Percentiles rank a stretch among this genome's conserved stretches.
Conservation (phyloP, 768 basidiomycete species). For the Cytidiella melzeri region DNA sequence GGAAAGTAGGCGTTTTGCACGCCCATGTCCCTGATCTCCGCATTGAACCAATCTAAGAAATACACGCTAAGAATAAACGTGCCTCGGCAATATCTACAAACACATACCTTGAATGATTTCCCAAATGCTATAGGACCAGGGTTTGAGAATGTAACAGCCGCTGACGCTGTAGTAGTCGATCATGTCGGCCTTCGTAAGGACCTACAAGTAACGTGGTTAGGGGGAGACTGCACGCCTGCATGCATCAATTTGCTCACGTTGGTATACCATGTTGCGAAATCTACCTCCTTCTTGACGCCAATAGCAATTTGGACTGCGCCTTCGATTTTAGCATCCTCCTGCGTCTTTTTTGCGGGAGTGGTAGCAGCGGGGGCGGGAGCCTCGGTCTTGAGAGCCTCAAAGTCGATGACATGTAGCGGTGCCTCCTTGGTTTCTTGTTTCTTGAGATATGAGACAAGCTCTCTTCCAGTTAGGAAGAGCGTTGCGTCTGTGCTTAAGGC, state of each 20-base stretch:
- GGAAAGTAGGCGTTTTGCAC: slow-evolving; percentile 99
- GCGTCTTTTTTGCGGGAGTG: slow-evolving; percentile 42
- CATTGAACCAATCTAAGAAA: slow-evolving; percentile 82
- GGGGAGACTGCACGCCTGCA: no score
- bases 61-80: no score
- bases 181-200: slow-evolving; percentile 98
- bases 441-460: slow-evolving; percentile 67
- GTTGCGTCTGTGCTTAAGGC: slow-evolving; percentile 66
- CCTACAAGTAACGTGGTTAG: slow-evolving; percentile 39
- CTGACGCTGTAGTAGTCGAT: slow-evolving; percentile 98
- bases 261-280: slow-evolving; percentile 93
- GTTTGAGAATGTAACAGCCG: slow-evolving; percentile 97
- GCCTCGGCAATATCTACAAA: no score
- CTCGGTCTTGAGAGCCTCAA: slow-evolving; percentile 51
- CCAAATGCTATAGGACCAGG: slow-evolving; percentile 98
- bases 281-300: slow-evolving; percentile 92
- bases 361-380: slow-evolving; percentile 28
- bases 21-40: slow-evolving; percentile 85
- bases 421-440: slow-evolving; percentile 59
- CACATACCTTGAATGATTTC: slow-evolving; percentile 83
- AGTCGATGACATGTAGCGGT: slow-evolving; percentile 72
- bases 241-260: no score
- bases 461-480: slow-evolving; percentile 71
- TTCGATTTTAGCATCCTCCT: slow-evolving; percentile 77
- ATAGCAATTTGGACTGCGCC: slow-evolving; percentile 90